These are phyloP conservation scores for Arabidopsis hybrid DNA, from an alignment of 441 rosid species.

Conservation along the genomic window DNA sequence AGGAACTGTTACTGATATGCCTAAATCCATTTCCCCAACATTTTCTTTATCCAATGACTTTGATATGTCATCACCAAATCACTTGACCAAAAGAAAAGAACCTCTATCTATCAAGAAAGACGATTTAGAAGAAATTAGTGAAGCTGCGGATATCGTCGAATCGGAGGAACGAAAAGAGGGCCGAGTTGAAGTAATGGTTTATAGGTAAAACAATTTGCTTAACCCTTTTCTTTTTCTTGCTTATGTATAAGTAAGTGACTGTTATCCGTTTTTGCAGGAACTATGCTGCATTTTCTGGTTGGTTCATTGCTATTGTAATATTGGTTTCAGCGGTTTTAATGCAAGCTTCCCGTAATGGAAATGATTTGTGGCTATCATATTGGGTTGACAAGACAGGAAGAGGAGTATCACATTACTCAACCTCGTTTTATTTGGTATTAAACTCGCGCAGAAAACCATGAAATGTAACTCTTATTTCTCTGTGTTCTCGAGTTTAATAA, in stretches of 20 bases:
- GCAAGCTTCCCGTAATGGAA: conserved; percentile 99
- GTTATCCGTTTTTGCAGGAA: conserved; percentile 57
- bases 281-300: conserved; percentile 85
- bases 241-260: conserved; percentile 23
- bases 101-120: conserved; percentile 44
- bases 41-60: conserved; percentile 59
- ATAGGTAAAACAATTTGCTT: conserved; percentile 62
- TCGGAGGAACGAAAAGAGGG: conserved; percentile 88
- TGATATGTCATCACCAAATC: conserved; percentile 47
- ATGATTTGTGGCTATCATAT: conserved; percentile 93
- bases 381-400: conserved; percentile 88
- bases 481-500: conserved; percentile 24
- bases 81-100: conserved; percentile 46
- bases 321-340: conserved; percentile 81
- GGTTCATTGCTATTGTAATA: conserved; percentile 71
- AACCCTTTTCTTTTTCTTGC: conserved; percentile 14
- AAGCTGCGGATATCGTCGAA: conserved; percentile 63
- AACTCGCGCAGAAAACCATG: neutral
- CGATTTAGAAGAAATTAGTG: conserved; percentile 48
- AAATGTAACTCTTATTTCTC: conserved; percentile 26
- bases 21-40: conserved; percentile 57
- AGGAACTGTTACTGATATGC: conserved; percentile 72
- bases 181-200: conserved; percentile 76
- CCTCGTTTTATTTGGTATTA: conserved; percentile 85
- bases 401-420: conserved; percentile 58